Evolutionary conservation across 257 asterid species (phyloP).

Genomic region (Fraxinus pennsylvanica): DNA sequence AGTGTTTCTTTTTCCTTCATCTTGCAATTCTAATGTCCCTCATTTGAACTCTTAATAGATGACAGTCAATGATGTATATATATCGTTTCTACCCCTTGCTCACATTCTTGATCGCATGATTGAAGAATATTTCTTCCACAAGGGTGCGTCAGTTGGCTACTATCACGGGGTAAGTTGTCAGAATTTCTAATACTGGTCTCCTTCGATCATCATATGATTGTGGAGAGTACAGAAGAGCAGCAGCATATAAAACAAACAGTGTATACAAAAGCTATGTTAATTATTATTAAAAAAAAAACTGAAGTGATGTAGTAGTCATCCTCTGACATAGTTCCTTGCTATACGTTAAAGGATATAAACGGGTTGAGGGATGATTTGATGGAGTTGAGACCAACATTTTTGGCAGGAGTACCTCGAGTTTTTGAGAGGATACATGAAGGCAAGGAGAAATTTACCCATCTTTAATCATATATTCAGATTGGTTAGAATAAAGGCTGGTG

Average conservation of each 20-base stretch:
- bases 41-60: constrained; percentile 46
- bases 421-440: constrained; percentile 88
- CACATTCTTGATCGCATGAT: constrained; percentile 98
- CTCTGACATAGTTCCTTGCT: constrained; percentile 1
- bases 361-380: constrained; percentile 77
- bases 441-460: constrained; percentile 23
- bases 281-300: neutral
- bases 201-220: neutral
- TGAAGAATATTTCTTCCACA: constrained; percentile 92
- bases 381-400: constrained; percentile 86
- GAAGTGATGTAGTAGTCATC: neutral
- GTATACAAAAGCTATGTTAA: neutral
- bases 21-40: neutral
- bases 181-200: neutral
- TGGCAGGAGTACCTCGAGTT: constrained; percentile 96
- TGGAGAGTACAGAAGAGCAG: neutral
- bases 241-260: neutral
- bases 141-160: constrained; percentile 97
- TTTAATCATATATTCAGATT: neutral
- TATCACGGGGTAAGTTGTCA: constrained; percentile 76
- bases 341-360: constrained; percentile 60
- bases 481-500: neutral
- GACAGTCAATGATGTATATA: constrained; percentile 90
- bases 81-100: constrained; percentile 96
- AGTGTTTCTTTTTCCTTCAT: neutral